Evolutionary conservation across 352 stramenopile species (phyloP), one percentile per base, ranked within the genome.

Genomic region (Phytophthora capsici): DNA sequence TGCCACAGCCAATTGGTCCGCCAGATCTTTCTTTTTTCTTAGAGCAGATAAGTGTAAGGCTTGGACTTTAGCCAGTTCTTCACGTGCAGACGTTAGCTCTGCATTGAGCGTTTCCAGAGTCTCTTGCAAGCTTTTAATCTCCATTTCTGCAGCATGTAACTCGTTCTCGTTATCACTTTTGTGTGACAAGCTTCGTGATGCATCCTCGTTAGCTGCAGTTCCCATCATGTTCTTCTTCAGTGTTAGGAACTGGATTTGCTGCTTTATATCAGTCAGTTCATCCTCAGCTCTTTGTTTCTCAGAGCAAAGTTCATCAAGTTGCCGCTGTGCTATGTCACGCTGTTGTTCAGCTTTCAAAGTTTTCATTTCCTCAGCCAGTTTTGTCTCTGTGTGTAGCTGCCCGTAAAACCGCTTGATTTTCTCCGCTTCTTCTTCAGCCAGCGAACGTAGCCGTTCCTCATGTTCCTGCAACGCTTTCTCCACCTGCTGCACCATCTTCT

Each of bases 331-430:
- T 34, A 80, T 53, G 26, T 74, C 22, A 20, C 77, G 30, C 13
- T 82, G 41, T 16, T 75, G 56, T 34, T 86, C 70, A 1, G 57
- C 49, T n/a, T 68, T 41, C 6, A 68, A 6, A 0, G n/a, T n/a
- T 47, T 78, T 75, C 20, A 80, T 62, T 41, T 91, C 75, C 5
- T 86, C 75, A 0, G 56, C 69, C 6, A 88, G 55, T 28, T 84
- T 73, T 0, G 58, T 75, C 43, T 91, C 78, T 7, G 73, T 53
- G 38, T 84, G 73, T 16, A 91, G 54, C 17, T 84, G 63, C 36
- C 88, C 73, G 30, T 89, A 91, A 6, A 93, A 50, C 36, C 68
- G 55, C 49, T 87, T 61, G 2, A 91, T 69, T 34, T 81, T 89
- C 4, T 64, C 48, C 0, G 64, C 43, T 56, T 89, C 84, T 20